These are phyloP conservation scores for Aspergillus amoenus DNA, from an alignment of 2,329 filamentous ascomycete species.

Conservation along the genomic window DNA sequence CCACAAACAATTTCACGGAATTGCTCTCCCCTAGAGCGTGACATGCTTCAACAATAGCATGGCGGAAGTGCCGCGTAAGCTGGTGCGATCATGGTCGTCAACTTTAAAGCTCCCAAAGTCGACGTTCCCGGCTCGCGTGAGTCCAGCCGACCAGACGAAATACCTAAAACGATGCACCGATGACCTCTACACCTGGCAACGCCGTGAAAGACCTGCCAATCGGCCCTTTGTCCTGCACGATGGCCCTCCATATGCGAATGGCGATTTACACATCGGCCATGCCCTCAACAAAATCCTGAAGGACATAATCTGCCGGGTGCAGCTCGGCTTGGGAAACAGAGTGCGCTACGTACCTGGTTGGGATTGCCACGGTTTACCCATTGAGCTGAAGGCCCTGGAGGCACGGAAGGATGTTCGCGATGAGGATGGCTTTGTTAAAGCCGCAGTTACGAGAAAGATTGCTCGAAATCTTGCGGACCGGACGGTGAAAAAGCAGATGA, in stretches of 20 bases:
- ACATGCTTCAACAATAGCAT: slow-evolving; percentile 37
- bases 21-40: slow-evolving; percentile 8
- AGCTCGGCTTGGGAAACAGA: slow-evolving; percentile 73
- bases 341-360: slow-evolving; percentile 88
- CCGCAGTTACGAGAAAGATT: slow-evolving; percentile 52
- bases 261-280: slow-evolving; percentile 85
- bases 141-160: slow-evolving; percentile 47
- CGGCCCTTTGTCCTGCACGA: slow-evolving; percentile 81
- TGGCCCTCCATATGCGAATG: slow-evolving; percentile 96
- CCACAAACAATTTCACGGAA: not conserved
- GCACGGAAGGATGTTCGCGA: slow-evolving; percentile 41
- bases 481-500: slow-evolving; percentile 60
- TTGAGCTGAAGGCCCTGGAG: slow-evolving; percentile 91
- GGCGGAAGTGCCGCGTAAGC: slow-evolving; percentile 36
- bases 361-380: slow-evolving; percentile 97
- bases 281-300: slow-evolving; percentile 96
- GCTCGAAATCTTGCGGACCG: slow-evolving; percentile 56
- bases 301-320: slow-evolving; percentile 82
- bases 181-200: slow-evolving; percentile 88
- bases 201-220: slow-evolving; percentile 49
- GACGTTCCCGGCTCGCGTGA: slow-evolving; percentile 59
- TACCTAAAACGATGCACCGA: slow-evolving; percentile 78
- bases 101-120: slow-evolving; percentile 75
- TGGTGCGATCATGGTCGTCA: slow-evolving; percentile 63
- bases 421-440: slow-evolving; percentile 29